Percentiles rank a stretch among this genome's conserved stretches.
Conservation (phyloP, 352 stramenopile species). For the Phytophthora foliorum region DNA sequence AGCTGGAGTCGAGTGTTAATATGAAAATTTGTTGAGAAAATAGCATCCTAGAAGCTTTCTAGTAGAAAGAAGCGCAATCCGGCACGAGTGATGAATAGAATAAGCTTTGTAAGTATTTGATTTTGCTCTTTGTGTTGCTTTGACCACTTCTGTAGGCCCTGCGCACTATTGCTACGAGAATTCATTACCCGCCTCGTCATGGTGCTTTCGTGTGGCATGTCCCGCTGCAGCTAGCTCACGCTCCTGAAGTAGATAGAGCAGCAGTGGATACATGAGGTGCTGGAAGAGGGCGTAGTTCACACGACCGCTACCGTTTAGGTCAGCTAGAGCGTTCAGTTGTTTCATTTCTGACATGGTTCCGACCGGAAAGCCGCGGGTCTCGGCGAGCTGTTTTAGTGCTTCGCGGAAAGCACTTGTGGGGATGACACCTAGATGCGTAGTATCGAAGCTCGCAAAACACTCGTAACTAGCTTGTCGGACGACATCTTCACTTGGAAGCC, state of each 20-base stretch:
- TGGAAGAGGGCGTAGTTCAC: conserved; percentile 73
- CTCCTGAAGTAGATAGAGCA: conserved; percentile 50
- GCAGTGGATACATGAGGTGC: conserved; percentile 58
- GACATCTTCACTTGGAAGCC: conserved; percentile 37
- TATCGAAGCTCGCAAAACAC: conserved; percentile 51
- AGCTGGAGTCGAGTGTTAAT: neutral
- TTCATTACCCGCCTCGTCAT: conserved; percentile 3
- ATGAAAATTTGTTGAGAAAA: neutral
- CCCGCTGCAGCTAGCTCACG: conserved; percentile 18
- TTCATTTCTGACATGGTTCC: conserved; percentile 31
- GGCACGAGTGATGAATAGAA: neutral
- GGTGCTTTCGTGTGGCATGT: conserved; percentile 5
- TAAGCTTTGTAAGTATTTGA: neutral
- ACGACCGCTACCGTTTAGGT: conserved; percentile 56
- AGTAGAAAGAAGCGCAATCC: no score
- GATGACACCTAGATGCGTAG: conserved; percentile 43
- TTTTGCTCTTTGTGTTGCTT: neutral
- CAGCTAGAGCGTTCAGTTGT: conserved; percentile 49
- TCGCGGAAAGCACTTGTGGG: conserved; percentile 45
- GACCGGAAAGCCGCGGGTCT: conserved; percentile 33
- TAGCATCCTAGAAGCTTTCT: neutral
- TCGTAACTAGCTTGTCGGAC: conserved; percentile 44
- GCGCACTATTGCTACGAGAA: neutral
- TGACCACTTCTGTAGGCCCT: neutral
- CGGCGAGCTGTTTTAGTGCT: conserved; percentile 35